Evolutionary conservation across 257 asterid species (phyloP), one percentile per base, ranked within the genome.

Genomic region (Capsicum rhomboideum): DNA sequence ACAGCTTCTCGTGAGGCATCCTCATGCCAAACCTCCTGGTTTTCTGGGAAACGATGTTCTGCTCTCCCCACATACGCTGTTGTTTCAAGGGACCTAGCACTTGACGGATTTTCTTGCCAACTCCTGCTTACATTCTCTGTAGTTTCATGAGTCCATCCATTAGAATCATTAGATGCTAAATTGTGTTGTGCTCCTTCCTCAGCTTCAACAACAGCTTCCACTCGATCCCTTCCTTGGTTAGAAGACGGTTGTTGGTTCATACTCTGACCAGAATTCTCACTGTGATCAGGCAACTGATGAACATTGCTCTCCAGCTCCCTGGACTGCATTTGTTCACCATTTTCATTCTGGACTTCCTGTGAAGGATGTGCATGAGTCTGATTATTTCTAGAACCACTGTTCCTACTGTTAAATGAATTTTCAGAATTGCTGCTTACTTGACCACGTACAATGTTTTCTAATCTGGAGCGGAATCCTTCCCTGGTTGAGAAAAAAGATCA

Each of bases 391-490:
- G 87, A 88, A 85, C 89, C 91, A 71, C 20, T 78, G 86, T 86
- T 84, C 85, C 68, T 84, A 90, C 79, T 80, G 82, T 83, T 69
- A 79, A 91, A 82, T 75, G 93, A 83, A 80, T 86, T 83, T 88
- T 91, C 95, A 29, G 90, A 86, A 84, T 87, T 89, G 90, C 92
- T 91, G 92, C 93, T 94, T 87, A 84, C 97, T 88, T 92, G 98
- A 68, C 93, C 97, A 82, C 90, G 94, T 29, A 89, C 95, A 82
- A 91, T 87, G 86, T 87, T 93, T 85, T 91, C 99, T 90, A 91
- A 85, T 87, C 97, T 92, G 87, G 91, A 94, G 86, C 94, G 94
- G 87, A 95, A 93, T 84, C 99, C 99, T 82, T 93, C 98, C 92
- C 98, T 94, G 93, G 69, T 87, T 69, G 77, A 83, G 85, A 88